phyloP scores from a whole-genome alignment of 768 basidiomycete genomes.

The Sarcomyxa edulis region DNA sequence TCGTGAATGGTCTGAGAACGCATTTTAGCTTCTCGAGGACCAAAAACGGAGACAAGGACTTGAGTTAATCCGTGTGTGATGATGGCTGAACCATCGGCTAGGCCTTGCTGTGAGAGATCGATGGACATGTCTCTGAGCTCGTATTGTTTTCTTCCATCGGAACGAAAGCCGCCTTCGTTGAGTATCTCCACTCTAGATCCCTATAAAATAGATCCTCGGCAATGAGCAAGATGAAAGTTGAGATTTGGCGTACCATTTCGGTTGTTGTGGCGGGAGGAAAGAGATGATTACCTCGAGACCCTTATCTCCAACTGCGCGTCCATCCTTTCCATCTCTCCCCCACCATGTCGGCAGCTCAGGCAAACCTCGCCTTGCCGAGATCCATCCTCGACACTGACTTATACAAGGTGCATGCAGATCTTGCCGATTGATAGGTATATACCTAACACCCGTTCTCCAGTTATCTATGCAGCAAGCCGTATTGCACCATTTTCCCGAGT shows the following conservation, averaged over 20 bases:
- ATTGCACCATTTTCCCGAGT: slow-evolving; percentile 66
- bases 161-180: slow-evolving; percentile 83
- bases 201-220: no score
- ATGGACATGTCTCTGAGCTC: slow-evolving; percentile 83
- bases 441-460: slow-evolving; percentile 31
- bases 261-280: no score
- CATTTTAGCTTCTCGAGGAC: slow-evolving; percentile 84
- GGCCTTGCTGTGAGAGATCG: slow-evolving; percentile 66
- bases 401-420: slow-evolving; percentile 71
- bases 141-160: slow-evolving; percentile 89
- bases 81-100: slow-evolving; percentile 81
- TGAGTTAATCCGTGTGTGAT: slow-evolving; percentile 89
- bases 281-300: no score
- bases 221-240: no score
- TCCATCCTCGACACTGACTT: slow-evolving; percentile 91
- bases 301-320: no score
- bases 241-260: no score
- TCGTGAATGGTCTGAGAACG: slow-evolving; percentile 81
- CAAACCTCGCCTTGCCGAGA: slow-evolving; percentile 25
- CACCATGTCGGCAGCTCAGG: no score
- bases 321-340: no score
- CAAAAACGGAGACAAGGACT: slow-evolving; percentile 84
- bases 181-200: slow-evolving; percentile 65
- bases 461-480: slow-evolving; percentile 97
- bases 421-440: background rate